Percentiles rank a stretch among this genome's conserved stretches.
Conservation (phyloP, 2,329 filamentous ascomycete species). For the Nothopassalora personata region DNA sequence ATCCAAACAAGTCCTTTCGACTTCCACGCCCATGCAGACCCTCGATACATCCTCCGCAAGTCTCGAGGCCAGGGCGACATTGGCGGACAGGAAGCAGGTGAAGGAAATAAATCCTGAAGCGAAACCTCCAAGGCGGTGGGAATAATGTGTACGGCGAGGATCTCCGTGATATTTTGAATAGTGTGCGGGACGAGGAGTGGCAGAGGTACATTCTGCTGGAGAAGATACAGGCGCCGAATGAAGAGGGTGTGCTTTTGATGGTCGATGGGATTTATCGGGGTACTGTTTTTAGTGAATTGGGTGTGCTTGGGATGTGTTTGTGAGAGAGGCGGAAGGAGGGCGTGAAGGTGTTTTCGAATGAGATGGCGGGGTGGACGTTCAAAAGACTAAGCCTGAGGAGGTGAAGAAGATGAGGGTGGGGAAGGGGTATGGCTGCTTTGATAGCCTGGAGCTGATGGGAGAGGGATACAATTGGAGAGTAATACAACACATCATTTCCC, state of each 20-base stretch:
- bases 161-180: conserved; percentile 34
- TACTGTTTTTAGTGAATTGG: conserved; percentile 41
- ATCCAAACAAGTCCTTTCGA: conserved; percentile 27
- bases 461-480: not conserved
- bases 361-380: conserved; percentile 38
- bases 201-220: conserved; percentile 39
- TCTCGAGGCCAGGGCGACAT: conserved; percentile 24
- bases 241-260: conserved; percentile 34
- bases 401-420: conserved; percentile 46
- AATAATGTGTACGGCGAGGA: conserved; percentile 39
- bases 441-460: conserved; percentile 31
- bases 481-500: no score
- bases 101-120: conserved; percentile 38
- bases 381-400: conserved; percentile 40
- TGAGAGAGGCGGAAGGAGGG: conserved; percentile 26
- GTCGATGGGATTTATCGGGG: conserved; percentile 32
- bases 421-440: conserved; percentile 45
- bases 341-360: conserved; percentile 34
- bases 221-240: conserved; percentile 34
- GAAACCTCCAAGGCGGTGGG: conserved; percentile 42
- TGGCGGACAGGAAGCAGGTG: conserved; percentile 21
- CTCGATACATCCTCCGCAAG: conserved; percentile 33
- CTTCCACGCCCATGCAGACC: conserved; percentile 37
- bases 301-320: conserved; percentile 38
- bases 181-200: conserved; percentile 28